A percentile compares a stretch with the other conserved stretches of the same genome.
Evolutionary conservation across 202 grass and related monocot genomes (phyloP).

Genomic region (Dendrocalamus latiflorus): DNA sequence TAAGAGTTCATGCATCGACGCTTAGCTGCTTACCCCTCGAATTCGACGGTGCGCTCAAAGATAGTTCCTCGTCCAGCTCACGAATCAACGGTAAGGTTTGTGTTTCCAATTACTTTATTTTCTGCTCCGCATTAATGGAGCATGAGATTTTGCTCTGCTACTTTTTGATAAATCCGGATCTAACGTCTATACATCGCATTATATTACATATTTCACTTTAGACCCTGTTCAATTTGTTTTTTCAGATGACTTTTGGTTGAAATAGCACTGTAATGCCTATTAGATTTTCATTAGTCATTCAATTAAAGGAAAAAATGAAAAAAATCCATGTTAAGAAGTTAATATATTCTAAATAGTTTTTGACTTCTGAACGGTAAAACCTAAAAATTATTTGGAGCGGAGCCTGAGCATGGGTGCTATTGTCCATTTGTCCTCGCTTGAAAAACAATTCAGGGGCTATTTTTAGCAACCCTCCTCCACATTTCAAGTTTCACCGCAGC

Average conservation of each 20-base stretch:
- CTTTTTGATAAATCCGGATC: neutral
- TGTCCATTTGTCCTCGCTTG: no score
- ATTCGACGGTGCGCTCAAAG: neutral
- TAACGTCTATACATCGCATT: neutral
- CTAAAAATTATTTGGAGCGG: no score
- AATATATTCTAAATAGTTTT: no score
- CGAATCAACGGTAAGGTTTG: neutral
- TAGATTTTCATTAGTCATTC: no score
- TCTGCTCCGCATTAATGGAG: neutral
- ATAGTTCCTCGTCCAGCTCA: neutral
- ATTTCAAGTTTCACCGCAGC: constrained; percentile 48
- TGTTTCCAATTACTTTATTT: neutral
- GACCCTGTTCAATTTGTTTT: neutral
- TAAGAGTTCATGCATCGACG: neutral
- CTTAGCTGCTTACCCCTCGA: neutral
- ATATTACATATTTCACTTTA: neutral
- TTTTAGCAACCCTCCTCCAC: neutral
- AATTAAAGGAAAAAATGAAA: no score
- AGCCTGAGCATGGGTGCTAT: neutral
- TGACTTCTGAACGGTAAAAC: rapidly evolving
- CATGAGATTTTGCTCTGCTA: neutral
- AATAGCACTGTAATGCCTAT: no score
- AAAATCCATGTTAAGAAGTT: no score
- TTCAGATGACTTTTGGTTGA: no score
- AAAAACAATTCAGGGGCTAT: neutral